Percentiles rank a stretch among this genome's conserved stretches.
Conservation (phyloP, 352 stramenopile species). For the Globisporangium radiosum region DNA sequence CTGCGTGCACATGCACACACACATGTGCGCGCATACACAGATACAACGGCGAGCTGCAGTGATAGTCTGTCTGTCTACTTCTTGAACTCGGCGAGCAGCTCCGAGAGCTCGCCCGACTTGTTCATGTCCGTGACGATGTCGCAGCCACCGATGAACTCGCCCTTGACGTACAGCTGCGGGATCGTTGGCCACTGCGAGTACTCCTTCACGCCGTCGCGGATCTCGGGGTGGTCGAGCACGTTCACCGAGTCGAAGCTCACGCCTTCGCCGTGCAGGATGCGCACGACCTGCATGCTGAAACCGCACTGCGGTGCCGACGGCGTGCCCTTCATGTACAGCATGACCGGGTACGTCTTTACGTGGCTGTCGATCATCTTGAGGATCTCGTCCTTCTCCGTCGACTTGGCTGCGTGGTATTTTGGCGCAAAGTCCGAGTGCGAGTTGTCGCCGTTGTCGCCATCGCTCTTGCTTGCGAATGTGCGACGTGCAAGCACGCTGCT, state of each 20-base stretch:
- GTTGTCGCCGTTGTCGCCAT: conserved; percentile 22
- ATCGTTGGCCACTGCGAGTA: conserved; percentile 97
- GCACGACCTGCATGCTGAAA: conserved; percentile 96
- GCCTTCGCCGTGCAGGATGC: conserved; percentile 90
- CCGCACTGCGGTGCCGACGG: conserved; percentile 95
- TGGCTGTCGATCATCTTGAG: conserved; percentile 88
- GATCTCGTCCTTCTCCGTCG: conserved; percentile 84
- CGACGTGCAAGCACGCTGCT: conserved; percentile 12
- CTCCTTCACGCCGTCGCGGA: conserved; percentile 98
- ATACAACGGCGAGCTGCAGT: background rate
- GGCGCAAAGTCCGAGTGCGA: conserved; percentile 89
- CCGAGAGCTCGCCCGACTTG: conserved; percentile 88
- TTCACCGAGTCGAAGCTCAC: conserved; percentile 97
- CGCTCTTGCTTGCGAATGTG: conserved; percentile 38
- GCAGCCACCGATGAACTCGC: conserved; percentile 98
- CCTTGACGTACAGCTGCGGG: conserved; percentile 98
- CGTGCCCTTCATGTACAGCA: conserved; percentile 99
- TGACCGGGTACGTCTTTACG: conserved; percentile 90
- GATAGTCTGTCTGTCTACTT: conserved; percentile 23
- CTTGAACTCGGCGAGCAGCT: conserved; percentile 84
- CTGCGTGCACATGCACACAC: too few relatives aligned
- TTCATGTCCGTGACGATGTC: conserved; percentile 97
- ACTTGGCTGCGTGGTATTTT: conserved; percentile 79
- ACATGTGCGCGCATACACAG: too few relatives aligned
- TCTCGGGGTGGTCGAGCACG: conserved; percentile 97